phyloP scores from a whole-genome alignment of 768 basidiomycete genomes.

The Mycena amicta region DNA sequence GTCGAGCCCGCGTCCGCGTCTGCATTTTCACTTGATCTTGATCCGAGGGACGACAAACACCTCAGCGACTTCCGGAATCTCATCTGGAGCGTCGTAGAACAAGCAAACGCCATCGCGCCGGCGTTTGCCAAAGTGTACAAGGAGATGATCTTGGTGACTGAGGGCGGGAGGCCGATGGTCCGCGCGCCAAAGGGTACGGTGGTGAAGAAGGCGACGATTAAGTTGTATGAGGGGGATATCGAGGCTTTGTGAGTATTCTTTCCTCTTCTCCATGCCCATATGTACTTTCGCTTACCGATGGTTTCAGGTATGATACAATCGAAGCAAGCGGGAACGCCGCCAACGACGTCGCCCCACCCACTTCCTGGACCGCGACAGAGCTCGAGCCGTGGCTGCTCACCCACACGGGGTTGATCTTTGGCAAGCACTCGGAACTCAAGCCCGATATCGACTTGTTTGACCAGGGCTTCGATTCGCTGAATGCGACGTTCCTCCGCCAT shows the following conservation, averaged over 20 bases:
- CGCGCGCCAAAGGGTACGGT: conserved; percentile 52
- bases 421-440: conserved; percentile 13
- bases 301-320: conserved; percentile 26
- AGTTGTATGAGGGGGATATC: not conserved
- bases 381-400: conserved; percentile 24
- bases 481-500: conserved; percentile 41
- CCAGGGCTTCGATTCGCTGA: conserved; percentile 41
- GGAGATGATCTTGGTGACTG: conserved; percentile 51
- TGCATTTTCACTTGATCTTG: not conserved
- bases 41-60: conserved; percentile 6
- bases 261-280: too few relatives aligned
- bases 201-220: conserved; percentile 35
- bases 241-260: conserved; percentile 10
- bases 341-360: conserved; percentile 18
- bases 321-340: conserved; percentile 22
- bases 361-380: conserved; percentile 17
- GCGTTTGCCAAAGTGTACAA: conserved; percentile 49
- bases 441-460: conserved; percentile 32
- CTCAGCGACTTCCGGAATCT: conserved; percentile 29
- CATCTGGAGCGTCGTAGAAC: conserved; percentile 40
- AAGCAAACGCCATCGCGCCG: conserved; percentile 45
- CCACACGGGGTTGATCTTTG: conserved; percentile 24
- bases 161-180: conserved; percentile 41
- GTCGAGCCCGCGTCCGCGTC: conserved; percentile 23
- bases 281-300: too few relatives aligned